Conservation (phyloP, 306 rosid species). For the Medicago truncatula region DNA sequence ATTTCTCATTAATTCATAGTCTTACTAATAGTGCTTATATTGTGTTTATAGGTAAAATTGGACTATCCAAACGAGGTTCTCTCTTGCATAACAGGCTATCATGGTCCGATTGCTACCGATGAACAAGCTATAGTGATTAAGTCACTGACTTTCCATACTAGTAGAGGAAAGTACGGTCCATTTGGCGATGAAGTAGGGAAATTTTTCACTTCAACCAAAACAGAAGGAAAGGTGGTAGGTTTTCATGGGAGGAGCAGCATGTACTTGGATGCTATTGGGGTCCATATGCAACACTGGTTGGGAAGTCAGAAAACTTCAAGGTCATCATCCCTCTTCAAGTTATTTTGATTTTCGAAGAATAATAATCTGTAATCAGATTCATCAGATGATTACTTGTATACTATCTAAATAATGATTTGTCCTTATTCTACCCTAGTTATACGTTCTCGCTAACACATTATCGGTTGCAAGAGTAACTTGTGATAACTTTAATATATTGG, state of each 20-base stretch:
- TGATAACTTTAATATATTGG: conserved; percentile 3
- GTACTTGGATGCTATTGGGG: conserved; percentile 91
- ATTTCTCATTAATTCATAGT: background rate
- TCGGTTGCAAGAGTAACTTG: conserved; percentile 12
- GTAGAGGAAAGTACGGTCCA: conserved; percentile 91
- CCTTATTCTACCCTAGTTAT: background rate
- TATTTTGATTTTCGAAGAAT: conserved; percentile 51
- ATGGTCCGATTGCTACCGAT: conserved; percentile 56
- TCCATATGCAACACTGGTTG: conserved; percentile 97
- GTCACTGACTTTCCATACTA: conserved; percentile 74
- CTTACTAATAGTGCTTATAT: background rate
- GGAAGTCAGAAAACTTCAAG: conserved; percentile 69
- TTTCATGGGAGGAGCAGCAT: conserved; percentile 85
- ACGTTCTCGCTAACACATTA: background rate
- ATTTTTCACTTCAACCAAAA: conserved; percentile 86
- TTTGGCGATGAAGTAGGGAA: conserved; percentile 84
- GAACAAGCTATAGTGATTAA: conserved; percentile 59
- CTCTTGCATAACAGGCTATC: conserved; percentile 76
- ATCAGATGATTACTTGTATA: conserved; percentile 27
- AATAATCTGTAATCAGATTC: background rate
- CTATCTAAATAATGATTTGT: conserved; percentile 29
- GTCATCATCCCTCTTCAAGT: conserved; percentile 65
- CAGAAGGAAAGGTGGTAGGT: conserved; percentile 92
- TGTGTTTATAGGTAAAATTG: conserved; percentile 68
- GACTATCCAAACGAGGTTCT: conserved; percentile 88